phyloP scores from a whole-genome alignment of 2,329 filamentous ascomycete genomes.

The Colletotrichum sp. region DNA sequence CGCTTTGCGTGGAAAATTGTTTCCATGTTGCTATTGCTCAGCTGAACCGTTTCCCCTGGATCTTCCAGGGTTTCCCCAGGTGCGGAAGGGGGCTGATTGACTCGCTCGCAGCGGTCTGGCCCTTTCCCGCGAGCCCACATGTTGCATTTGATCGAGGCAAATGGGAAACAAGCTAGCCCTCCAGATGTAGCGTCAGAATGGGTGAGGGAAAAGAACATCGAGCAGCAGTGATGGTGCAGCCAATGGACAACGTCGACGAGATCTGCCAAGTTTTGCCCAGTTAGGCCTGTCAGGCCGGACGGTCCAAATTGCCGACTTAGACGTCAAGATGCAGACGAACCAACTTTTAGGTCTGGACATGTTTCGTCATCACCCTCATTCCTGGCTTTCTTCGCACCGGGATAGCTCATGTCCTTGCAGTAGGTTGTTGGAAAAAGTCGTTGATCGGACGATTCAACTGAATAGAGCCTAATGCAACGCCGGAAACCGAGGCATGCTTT shows the following conservation, averaged over 20 bases:
- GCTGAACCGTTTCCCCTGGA: not conserved
- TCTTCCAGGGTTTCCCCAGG: not conserved
- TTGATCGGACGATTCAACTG: not conserved
- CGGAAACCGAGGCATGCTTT: not conserved
- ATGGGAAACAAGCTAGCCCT: not conserved
- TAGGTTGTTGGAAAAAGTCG: not conserved
- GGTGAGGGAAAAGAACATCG: not conserved
- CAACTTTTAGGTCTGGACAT: not conserved
- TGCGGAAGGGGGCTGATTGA: not conserved
- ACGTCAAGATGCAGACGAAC: not conserved
- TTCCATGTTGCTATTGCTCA: not conserved
- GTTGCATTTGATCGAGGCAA: not conserved
- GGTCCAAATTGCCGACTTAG: not conserved
- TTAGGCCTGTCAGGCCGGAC: not conserved
- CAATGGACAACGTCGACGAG: not conserved
- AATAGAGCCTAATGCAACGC: not conserved
- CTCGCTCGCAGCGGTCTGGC: not conserved
- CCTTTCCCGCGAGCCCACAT: not conserved
- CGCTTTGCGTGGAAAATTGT: not conserved
- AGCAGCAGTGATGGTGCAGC: not conserved
- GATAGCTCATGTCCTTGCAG: not conserved
- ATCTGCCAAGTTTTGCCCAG: not conserved
- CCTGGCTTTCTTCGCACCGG: not conserved
- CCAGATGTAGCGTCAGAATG: not conserved
- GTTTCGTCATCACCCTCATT: not conserved